phyloP scores from a whole-genome alignment of 805 yeast species.

The Candida montana region DNA sequence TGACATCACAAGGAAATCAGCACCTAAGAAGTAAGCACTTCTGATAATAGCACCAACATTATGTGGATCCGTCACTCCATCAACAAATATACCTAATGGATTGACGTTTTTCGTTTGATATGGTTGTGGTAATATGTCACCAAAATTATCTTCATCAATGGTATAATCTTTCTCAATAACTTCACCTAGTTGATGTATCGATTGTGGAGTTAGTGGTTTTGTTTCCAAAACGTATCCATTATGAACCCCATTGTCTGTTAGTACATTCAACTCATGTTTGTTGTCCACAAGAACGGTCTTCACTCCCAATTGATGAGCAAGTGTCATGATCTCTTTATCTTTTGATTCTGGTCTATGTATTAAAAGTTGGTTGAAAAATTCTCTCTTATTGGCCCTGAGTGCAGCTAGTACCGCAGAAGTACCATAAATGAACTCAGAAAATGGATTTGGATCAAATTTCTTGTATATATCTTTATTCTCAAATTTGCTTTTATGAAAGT shows the following conservation, averaged over 20 bases:
- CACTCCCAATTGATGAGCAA: constrained; percentile 36
- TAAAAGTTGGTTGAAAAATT: constrained; percentile 44
- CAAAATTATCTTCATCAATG: constrained; percentile 25
- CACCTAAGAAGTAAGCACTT: constrained; percentile 78
- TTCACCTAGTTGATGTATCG: constrained; percentile 23
- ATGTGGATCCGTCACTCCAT: constrained; percentile 81
- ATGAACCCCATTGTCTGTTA: constrained; percentile 69
- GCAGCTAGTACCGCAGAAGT: constrained; percentile 73
- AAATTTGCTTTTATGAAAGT: constrained; percentile 14
- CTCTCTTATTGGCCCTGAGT: constrained; percentile 49
- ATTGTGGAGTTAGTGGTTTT: constrained; percentile 39
- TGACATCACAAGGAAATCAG: constrained; percentile 68
- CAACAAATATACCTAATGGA: constrained; percentile 73
- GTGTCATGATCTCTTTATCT: constrained; percentile 36
- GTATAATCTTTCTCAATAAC: constrained; percentile 14
- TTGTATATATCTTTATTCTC: constrained; percentile 18
- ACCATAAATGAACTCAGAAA: constrained; percentile 70
- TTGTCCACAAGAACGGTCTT: constrained; percentile 13
- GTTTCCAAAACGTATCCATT: constrained; percentile 76
- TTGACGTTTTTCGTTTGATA: constrained; percentile 23
- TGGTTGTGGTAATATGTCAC: constrained; percentile 18
- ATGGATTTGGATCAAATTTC: constrained; percentile 34
- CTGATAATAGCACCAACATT: constrained; percentile 81
- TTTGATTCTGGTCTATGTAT: constrained; percentile 36
- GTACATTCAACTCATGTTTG: constrained; percentile 48